Percentiles rank a stretch among this genome's conserved stretches.
phyloP scores from a whole-genome alignment of 495 filamentous ascomycete species.

The Lindgomyces ingoldianus region DNA sequence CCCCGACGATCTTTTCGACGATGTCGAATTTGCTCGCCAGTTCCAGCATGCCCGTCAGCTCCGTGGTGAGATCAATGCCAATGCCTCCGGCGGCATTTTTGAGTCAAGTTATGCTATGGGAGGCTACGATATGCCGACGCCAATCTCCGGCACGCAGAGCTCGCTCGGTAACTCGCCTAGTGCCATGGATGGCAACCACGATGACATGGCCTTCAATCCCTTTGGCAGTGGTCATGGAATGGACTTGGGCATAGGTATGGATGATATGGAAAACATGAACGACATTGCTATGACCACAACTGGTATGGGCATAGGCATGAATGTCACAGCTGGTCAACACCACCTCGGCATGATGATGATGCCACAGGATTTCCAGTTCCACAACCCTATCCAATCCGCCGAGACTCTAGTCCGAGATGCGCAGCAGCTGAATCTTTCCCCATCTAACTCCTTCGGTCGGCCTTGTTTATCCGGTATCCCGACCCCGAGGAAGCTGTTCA shows the following conservation, averaged over 20 bases:
- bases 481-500: no score
- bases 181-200: not conserved
- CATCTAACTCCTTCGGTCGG: no score
- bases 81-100: not conserved
- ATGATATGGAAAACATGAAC: no score
- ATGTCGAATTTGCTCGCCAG: no score
- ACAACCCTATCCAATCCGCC: no score
- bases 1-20: not conserved
- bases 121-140: not conserved
- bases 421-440: no score
- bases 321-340: not conserved
- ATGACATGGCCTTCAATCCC: not conserved
- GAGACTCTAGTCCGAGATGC: no score
- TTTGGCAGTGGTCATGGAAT: not conserved
- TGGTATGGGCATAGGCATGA: no score
- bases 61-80: not conserved
- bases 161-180: not conserved
- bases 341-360: no score
- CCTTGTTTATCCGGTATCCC: no score
- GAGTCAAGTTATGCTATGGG: not conserved
- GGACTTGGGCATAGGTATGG: not conserved
- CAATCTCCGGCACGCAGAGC: not conserved
- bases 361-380: no score
- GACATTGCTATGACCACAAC: no score
- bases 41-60: not conserved